A percentile compares a stretch with the other conserved stretches of the same genome.
Evolutionary conservation across 768 basidiomycete species (phyloP).

Genomic region (Macrolepiota dolichaula): DNA sequence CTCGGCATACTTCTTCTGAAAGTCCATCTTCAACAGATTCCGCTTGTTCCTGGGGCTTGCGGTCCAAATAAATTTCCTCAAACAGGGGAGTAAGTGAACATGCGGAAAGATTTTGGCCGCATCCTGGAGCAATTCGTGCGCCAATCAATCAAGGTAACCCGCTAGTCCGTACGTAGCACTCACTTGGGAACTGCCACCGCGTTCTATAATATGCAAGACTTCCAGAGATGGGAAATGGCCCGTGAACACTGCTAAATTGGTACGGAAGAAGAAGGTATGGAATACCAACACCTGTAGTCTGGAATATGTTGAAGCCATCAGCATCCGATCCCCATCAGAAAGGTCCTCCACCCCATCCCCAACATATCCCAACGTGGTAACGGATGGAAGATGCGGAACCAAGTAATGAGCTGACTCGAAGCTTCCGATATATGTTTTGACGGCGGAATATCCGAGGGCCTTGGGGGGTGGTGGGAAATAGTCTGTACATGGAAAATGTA

Average conservation of each 20-base stretch:
- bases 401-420: too few relatives aligned
- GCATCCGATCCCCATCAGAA: neutral
- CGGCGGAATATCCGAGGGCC: neutral
- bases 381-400: neutral
- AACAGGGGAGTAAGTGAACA: neutral
- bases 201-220: neutral
- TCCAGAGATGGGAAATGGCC: neutral
- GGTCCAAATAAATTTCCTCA: neutral
- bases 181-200: neutral
- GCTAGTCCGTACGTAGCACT: neutral
- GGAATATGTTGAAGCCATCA: neutral
- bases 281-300: neutral
- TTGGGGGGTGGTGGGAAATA: too few relatives aligned
- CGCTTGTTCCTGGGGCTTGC: neutral
- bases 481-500: too few relatives aligned
- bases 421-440: neutral
- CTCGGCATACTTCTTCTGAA: neutral
- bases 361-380: neutral
- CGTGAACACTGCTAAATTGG: neutral
- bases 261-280: neutral
- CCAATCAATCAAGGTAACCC: neutral
- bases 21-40: neutral
- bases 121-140: neutral
- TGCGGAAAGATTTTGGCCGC: neutral
- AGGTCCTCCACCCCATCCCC: too few relatives aligned